Evolutionary conservation across 164 flowering plant genomes (phyloP), one percentile per base, ranked within the genome.

Genomic region (Brasenia schreberi): DNA sequence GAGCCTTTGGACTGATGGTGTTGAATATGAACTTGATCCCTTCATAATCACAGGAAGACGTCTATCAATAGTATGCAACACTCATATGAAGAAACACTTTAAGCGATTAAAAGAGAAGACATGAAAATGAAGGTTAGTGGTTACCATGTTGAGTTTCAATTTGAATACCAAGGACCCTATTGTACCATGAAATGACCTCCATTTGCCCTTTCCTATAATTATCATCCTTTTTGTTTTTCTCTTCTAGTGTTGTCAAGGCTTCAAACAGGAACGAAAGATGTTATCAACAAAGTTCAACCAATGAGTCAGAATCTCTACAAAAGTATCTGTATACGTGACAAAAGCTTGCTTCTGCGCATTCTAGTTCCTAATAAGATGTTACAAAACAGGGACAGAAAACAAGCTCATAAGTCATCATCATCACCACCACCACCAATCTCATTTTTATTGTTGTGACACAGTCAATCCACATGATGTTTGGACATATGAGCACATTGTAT

Each of bases 121-220:
- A 58, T 58, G 16, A 14, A 58, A 12, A 58, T 14, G 17, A 58
- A 58, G 42, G 64, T 23, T 18, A 43, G 18, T 42, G 39, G 61
- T 77, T 86, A 94, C 99, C 99, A 74, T 77, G 80, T 65, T 97
- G 92, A 42, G 81, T 84, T 76, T 88, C 96, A 68, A 91, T 80
- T 23, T 84, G 81, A 66, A 94, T 78, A 66, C 96, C 96, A 78
- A 94, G 96, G 63, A 84, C 84, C 71, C 65, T 74, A 64, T 91
- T 87, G 80, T 94, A 94, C 99, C 99, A 94, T 16, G 78, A 77
- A 71, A 87, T 84, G 42, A 86, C 90, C 71, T 85, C 86, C 68
- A 84, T 82, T 66, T 80, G 71, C 67, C 81, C 88, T 71, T 72
- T 78, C 62, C 71, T 77, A 18, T 65, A 66, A 70, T 77, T 76